phyloP scores from a whole-genome alignment of 148 eudicot genomes.

The Spergularia marina region DNA sequence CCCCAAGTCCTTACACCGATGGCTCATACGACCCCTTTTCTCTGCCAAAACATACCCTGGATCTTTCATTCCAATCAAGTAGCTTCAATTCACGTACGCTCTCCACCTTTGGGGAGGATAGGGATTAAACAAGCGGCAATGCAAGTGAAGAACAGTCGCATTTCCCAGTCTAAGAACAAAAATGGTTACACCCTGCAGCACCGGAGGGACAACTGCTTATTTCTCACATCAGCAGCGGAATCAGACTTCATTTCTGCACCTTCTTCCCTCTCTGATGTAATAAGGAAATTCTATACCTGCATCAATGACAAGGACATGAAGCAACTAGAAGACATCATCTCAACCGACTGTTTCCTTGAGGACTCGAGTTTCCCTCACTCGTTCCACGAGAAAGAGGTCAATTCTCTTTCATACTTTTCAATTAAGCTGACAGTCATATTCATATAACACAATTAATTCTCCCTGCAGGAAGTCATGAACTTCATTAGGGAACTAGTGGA shows the following conservation, averaged over 20 bases:
- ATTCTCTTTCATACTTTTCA: not conserved
- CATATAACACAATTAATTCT: not conserved
- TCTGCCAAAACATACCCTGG: slow-evolving; percentile 6
- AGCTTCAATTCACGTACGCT: not conserved
- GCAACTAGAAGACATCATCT: slow-evolving; percentile 36
- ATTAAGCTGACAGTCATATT: too few species aligned
- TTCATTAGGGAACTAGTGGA: slow-evolving; percentile 45
- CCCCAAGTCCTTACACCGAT: not conserved
- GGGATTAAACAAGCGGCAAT: not conserved
- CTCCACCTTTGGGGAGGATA: not conserved
- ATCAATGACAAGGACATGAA: slow-evolving; percentile 49
- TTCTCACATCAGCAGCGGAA: slow-evolving; percentile 18
- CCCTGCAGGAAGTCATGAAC: slow-evolving; percentile 51
- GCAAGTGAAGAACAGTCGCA: not conserved
- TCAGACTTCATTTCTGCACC: slow-evolving; percentile 8
- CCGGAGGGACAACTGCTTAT: not conserved
- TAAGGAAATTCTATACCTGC: slow-evolving; percentile 53
- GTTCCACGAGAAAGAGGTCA: slow-evolving; percentile 66
- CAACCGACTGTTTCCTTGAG: slow-evolving; percentile 54
- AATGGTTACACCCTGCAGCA: not conserved
- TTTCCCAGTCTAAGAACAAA: not conserved
- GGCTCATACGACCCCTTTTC: slow-evolving; percentile 12
- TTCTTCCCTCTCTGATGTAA: slow-evolving; percentile 36
- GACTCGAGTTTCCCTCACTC: slow-evolving; percentile 55
- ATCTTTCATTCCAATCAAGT: not conserved